Evolutionary conservation across 2,329 filamentous ascomycete species (phyloP), one percentile per base, ranked within the genome.

Genomic region (Penicillium sp.): DNA sequence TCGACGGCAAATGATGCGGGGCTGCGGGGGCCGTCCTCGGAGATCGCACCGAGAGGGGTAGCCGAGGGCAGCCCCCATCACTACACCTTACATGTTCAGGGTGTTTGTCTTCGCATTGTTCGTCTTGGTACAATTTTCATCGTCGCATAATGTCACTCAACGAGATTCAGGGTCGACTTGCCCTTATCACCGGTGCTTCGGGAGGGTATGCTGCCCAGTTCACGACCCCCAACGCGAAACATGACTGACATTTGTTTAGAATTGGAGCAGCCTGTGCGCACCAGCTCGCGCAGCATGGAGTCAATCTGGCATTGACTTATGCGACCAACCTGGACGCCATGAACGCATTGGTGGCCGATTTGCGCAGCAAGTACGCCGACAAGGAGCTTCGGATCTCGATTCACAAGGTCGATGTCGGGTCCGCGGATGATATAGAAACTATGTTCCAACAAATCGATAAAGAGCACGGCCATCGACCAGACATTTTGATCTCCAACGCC

Each of bases 401-500:
- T 4, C 83, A 88, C 69, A 74, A 82, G 62, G 81, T 83, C 14
- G 83, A 88, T 62, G 80, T 87, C 54, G 77, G 76, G 14, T 78
- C 77, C 7, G 75, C 79, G 4, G 77, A 78, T 6, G 79, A 83
- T 44, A 81, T 87, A 31, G 69, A 79, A 40, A 65, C 69, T 4
- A 77, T 88, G 59, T 86, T 84, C 53, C 61, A 74, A 13, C 78
- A 85, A 51, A 81, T 88, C 41, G 71, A 78, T 45, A 64, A 71
- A 1, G 65, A 80, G 47, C 84, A 88, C 65, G 75, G 75, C 10
- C 76, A 81, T 52, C 75, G 77, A 2, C 83, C 84, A 0, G 83
- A 88, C 62, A 87, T 89, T 21, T 73, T 89, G 3, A 69, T 89
- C 24, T 83, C 81, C 9, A 89, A 89, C 63, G 87, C 87, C 1